Percentiles rank a stretch among this genome's conserved stretches.
phyloP scores from a whole-genome alignment of 2,329 filamentous ascomycete genomes.

The Clonostachys byssicola region DNA sequence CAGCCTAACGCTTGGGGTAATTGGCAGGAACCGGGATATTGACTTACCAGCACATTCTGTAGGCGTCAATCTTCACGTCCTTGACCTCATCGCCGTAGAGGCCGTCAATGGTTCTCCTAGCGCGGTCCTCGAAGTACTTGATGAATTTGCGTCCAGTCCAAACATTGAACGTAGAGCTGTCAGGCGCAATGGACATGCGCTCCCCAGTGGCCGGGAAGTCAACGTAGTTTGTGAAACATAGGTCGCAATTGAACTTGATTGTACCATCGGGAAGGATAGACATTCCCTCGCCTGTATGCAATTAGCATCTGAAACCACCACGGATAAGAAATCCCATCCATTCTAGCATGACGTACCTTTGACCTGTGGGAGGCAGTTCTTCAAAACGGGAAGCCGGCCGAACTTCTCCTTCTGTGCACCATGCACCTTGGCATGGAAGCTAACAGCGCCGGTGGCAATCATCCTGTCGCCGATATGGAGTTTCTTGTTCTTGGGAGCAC shows the following conservation, averaged over 20 bases:
- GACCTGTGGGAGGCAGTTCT: conserved; percentile 33
- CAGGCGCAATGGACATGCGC: conserved; percentile 46
- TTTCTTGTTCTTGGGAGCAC: conserved; percentile 39
- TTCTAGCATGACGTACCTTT: conserved; percentile 25
- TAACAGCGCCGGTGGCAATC: conserved; percentile 49
- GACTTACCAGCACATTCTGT: conserved; percentile 41
- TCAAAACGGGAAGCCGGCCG: conserved; percentile 47
- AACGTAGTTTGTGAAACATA: conserved; percentile 51
- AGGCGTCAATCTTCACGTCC: conserved; percentile 30
- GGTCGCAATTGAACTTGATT: conserved; percentile 59
- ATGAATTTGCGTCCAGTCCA: conserved; percentile 32
- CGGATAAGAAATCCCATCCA: too few relatives aligned
- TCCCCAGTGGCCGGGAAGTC: conserved; percentile 40
- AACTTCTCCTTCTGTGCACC: conserved; percentile 42
- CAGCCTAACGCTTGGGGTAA: not conserved
- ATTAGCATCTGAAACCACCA: too few relatives aligned
- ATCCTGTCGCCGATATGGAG: conserved; percentile 49
- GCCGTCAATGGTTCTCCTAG: conserved; percentile 28
- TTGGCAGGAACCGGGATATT: not conserved
- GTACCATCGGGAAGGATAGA: conserved; percentile 39
- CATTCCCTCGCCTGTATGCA: conserved; percentile 30
- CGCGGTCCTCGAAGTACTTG: conserved; percentile 37
- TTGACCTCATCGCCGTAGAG: conserved; percentile 35
- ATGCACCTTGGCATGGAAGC: conserved; percentile 30
- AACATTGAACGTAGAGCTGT: conserved; percentile 32